Base-by-base conservation (phyloP, 1,284 basidiomycete genomes). In the Leccinum variabile region DNA sequence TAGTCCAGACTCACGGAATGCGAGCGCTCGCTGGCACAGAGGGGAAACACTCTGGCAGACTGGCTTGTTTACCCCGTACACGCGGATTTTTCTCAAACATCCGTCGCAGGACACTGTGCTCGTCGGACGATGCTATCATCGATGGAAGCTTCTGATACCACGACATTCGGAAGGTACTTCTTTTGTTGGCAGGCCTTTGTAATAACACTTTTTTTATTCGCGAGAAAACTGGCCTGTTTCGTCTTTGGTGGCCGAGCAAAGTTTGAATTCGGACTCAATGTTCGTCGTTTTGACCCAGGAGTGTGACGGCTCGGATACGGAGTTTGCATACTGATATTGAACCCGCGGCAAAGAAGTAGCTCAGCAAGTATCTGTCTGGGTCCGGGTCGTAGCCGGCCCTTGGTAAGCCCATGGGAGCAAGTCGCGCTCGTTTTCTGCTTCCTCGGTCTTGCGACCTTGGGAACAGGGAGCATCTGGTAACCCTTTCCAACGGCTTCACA, bases 1-100 rank as follows among this genome's bases (percentile, higher is more conserved):
- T 68, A 13, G 72, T 65, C 75, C 72, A 73, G 14, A 71, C 65
- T 39, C 75, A 63, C 18, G 72, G 72, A 53, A 30, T 28, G 9
- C 7, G 49, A 53, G 56, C 28, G 37, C 60, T 56, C 3, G 60
- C 18, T 46, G 49, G 39, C 5, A 41, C 18, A 22, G 46, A 4
- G 16, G 28, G 32, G 5, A 10, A 9, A 8, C 5, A 8, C 3
- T 56, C 56, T 14, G 30, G 41, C 8, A 3, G 22, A 7, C 32
- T 35, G 1, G n/a, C 30, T 7, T 35, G 18, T 59, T 52, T 53
- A 11, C 37, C 53, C 28, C 39, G 57, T 9, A 46, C 28, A 30
- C 18, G 18, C 14, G 56, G 35, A 9, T 52, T 55, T 30, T 59
- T 59, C 30, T 68, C 62, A 59, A 75, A 66, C 10, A 35, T 57